A percentile compares a stretch with the other conserved stretches of the same genome.
Conservation (phyloP, 179 eudicot species). For the Dionaea muscipula region DNA sequence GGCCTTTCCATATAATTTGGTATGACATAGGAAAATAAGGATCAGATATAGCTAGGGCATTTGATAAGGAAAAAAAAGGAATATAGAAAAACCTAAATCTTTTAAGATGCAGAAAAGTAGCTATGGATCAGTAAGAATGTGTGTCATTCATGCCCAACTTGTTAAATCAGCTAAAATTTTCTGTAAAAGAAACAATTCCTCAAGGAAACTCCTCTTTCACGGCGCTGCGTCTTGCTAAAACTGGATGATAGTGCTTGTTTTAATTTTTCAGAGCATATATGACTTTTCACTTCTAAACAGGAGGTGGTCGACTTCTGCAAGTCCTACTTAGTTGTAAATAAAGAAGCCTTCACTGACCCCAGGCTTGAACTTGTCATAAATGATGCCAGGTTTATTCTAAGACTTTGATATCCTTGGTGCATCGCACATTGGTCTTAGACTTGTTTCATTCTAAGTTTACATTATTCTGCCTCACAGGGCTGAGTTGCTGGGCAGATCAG, state of each 20-base stretch:
- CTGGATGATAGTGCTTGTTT: background rate
- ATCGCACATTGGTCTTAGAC: background rate
- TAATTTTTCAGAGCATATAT: background rate
- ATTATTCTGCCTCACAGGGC: slow-evolving; percentile 25
- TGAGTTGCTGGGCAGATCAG: slow-evolving; percentile 43
- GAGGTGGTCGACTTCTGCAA: slow-evolving; percentile 88
- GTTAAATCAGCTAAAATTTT: background rate
- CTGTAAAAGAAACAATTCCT: background rate
- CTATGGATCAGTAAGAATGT: background rate
- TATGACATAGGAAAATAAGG: too few relatives aligned
- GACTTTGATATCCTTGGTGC: background rate
- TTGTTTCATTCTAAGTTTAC: background rate
- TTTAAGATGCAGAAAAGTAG: too few relatives aligned
- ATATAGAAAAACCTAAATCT: too few relatives aligned
- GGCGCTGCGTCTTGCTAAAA: background rate
- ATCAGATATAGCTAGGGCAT: too few relatives aligned
- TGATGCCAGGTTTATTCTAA: slow-evolving; percentile 50
- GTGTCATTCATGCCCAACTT: background rate
- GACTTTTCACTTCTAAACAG: slow-evolving; percentile 16
- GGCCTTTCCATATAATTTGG: too few relatives aligned
- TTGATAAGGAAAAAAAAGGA: too few relatives aligned
- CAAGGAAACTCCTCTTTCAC: background rate
- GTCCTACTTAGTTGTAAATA: slow-evolving; percentile 61
- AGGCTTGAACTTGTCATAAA: slow-evolving; percentile 74
- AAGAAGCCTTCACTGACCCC: slow-evolving; percentile 60